Base-by-base conservation (phyloP, 2,329 filamentous ascomycete genomes). In the Aspergillus novoparasiticus region DNA sequence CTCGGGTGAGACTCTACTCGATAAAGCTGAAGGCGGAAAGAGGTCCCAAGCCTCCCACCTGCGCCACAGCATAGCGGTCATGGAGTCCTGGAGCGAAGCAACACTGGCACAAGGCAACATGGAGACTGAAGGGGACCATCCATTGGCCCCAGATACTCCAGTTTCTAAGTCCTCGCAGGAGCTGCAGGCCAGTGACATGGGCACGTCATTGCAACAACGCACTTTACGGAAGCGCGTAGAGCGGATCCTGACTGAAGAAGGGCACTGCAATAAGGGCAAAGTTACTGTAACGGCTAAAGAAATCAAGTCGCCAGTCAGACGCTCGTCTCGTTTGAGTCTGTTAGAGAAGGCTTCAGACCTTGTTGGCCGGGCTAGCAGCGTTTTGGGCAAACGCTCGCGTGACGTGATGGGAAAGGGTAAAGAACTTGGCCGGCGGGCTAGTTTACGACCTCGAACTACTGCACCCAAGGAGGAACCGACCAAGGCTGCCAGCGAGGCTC, bases 351-450 rank as follows among this genome's bases (percentile, higher is more conserved):
- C 78, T 72, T 69, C 84, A 79, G 71, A 81, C 75, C 14, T 78
- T 81, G 53, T 82, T 77, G 63, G 78, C 73, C 71, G 87, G 82
- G 72, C 77, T 82, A 66, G 69, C 54, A 84, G 84, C 57, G 81
- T 83, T 28, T 75, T 90, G 30, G 83, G 86, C 63, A 92, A 91
- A 76, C 84, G 87, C 57, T 81, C 84, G 60, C 82, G 85, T 68
- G 86, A 87, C 70, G 79, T 80, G 10, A 75, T 84, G 57, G 84
- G 86, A 61, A 83, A 83, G 67, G 78, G 77, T 41, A 85, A 88
- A 63, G 89, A 90, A 70, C 74, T 89, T 32, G 71, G 73, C 54
- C 76, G 78, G 78, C 80, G 74, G 82, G 85, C 64, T 74, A 92
- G 58, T 82, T 85, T 77, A 84, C 90, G 76, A 86, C 88, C 64